Evolutionary conservation across 805 yeast genomes (phyloP).

Genomic region (Wickerhamomyces rabaulensis): DNA sequence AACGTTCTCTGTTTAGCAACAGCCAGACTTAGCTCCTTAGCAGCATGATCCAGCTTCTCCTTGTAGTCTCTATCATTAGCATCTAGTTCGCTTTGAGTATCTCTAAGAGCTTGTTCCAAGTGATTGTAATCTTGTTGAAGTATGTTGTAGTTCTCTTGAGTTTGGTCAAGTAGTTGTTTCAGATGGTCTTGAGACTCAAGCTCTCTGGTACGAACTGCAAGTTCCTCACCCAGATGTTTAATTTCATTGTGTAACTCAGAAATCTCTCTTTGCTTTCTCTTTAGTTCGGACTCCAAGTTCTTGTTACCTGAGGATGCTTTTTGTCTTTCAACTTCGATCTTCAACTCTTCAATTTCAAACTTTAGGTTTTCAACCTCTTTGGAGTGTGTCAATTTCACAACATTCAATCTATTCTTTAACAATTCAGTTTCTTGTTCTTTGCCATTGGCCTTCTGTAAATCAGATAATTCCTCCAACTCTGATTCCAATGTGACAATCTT

Average conservation of each 20-base stretch:
- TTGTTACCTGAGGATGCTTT: constrained; percentile 3
- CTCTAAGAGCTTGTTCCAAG: constrained; percentile 20
- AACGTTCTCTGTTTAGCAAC: constrained; percentile 38
- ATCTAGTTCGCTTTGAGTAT: constrained; percentile 13
- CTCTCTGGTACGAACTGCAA: constrained; percentile 8
- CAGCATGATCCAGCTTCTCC: constrained; percentile 28
- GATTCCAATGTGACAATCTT: constrained; percentile 12
- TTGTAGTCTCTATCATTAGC: constrained; percentile 30
- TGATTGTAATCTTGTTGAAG: constrained; percentile 22
- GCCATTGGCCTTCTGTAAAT: not conserved
- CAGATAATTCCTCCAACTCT: constrained; percentile 10
- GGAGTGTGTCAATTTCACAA: constrained; percentile 18
- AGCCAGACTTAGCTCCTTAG: constrained; percentile 33
- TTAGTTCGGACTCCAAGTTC: constrained; percentile 9
- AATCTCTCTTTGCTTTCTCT: constrained; percentile 10
- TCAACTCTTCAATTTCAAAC: constrained; percentile 12
- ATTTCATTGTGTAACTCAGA: constrained; percentile 16
- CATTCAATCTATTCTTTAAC: constrained; percentile 16
- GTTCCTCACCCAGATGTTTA: constrained; percentile 8
- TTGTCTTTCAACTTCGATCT: constrained; percentile 2
- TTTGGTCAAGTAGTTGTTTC: constrained; percentile 7
- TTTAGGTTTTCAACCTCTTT: constrained; percentile 17
- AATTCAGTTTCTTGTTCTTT: constrained; percentile 17
- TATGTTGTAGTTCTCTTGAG: constrained; percentile 13
- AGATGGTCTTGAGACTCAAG: constrained; percentile 11